Evolutionary conservation across 768 basidiomycete species (phyloP).

Genomic region (Rhodotorula sphaerocarpa): DNA sequence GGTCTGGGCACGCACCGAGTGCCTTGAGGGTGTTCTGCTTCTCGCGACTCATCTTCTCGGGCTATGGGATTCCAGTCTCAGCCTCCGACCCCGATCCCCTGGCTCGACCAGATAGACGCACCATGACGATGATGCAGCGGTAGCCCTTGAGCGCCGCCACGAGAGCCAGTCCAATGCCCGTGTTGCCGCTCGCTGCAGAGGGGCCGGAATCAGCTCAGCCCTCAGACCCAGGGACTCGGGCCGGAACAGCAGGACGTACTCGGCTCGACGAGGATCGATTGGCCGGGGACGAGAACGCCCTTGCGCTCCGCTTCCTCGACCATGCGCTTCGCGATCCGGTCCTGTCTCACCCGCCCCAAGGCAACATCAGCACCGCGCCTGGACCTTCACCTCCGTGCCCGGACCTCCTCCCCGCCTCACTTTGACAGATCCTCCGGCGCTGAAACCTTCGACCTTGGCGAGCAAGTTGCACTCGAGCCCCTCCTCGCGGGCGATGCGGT

Average conservation of each 20-base stretch:
- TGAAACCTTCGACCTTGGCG: constrained; percentile 82
- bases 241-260: constrained; percentile 46
- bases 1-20: constrained; percentile 47
- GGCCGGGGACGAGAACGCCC: constrained; percentile 72
- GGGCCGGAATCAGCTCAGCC: neutral
- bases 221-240: too few species aligned
- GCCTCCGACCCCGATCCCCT: too few species aligned
- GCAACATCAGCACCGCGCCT: too few species aligned
- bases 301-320: constrained; percentile 85
- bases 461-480: constrained; percentile 82
- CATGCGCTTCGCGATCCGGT: constrained; percentile 56
- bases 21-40: constrained; percentile 87
- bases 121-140: constrained; percentile 46
- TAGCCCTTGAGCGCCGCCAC: constrained; percentile 79
- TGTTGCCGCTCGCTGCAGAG: constrained; percentile 32
- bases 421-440: constrained; percentile 88
- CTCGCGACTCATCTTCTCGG: constrained; percentile 94
- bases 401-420: constrained; percentile 40
- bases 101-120: too few species aligned
- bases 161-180: constrained; percentile 70
- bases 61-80: constrained; percentile 51
- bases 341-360: too few species aligned
- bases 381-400: too few species aligned
- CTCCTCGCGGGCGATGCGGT: constrained; percentile 63
- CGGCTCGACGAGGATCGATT: constrained; percentile 89